Percentiles rank a stretch among this genome's conserved stretches.
These are phyloP conservation scores for Salisapilia sapeloensis DNA, from an alignment of 352 stramenopile genomes.

Conservation along the genomic window DNA sequence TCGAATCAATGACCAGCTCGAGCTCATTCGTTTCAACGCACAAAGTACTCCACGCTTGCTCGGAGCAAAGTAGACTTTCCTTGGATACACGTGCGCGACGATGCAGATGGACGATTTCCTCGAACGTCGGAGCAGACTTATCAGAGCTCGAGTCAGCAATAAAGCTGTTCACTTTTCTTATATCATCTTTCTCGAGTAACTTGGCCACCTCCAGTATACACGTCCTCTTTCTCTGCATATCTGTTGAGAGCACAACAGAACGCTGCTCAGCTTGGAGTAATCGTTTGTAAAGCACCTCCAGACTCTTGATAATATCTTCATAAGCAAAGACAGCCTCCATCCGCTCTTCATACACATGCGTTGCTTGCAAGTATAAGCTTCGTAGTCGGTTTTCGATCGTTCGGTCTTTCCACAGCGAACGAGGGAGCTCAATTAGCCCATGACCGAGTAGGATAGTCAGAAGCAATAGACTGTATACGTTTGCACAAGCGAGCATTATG, in stretches of 20 bases:
- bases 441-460: conserved; percentile 42
- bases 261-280: conserved; percentile 32
- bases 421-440: conserved; percentile 40
- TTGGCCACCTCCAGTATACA: conserved; percentile 16
- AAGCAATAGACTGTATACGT: conserved; percentile 51
- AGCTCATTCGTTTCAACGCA: conserved; percentile 26
- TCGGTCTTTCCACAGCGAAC: conserved; percentile 22
- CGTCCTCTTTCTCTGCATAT: conserved; percentile 45
- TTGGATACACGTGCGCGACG: conserved; percentile 18
- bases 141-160: conserved; percentile 4
- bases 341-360: conserved; percentile 37
- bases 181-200: conserved; percentile 10
- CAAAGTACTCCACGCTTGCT: conserved; percentile 41
- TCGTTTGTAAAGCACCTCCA: conserved; percentile 15
- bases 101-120: conserved; percentile 28
- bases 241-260: conserved; percentile 42
- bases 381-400: conserved; percentile 18
- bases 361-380: conserved; percentile 27
- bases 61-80: conserved; percentile 20
- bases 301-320: conserved; percentile 26
- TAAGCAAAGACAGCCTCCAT: conserved; percentile 45
- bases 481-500: conserved; percentile 35
- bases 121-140: conserved; percentile 18
- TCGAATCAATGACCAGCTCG: neutral
- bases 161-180: conserved; percentile 1